Evolutionary conservation across 164 flowering plant species (phyloP).

Genomic region (Piper betle): DNA sequence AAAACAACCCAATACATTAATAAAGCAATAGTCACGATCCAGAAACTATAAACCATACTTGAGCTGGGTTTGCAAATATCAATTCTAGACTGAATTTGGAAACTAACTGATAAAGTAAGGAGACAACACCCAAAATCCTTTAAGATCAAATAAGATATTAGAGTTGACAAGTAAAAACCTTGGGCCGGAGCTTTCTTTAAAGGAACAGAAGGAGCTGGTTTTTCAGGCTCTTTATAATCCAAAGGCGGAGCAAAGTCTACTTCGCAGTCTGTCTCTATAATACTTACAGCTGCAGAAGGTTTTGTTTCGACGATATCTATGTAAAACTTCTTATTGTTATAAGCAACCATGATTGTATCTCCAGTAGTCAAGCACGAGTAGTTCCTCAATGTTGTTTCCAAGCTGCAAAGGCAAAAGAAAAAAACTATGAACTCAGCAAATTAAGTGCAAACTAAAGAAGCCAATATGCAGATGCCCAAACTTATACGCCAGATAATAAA

Average conservation of each 20-base stretch:
- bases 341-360: slow-evolving; percentile 90
- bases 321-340: slow-evolving; percentile 81
- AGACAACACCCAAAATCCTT: background rate
- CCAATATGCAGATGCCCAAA: background rate
- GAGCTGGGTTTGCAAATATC: background rate
- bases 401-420: slow-evolving; percentile 31
- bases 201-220: slow-evolving; percentile 29
- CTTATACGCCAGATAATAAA: background rate
- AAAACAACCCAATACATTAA: background rate
- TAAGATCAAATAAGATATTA: background rate
- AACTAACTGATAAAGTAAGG: background rate
- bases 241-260: slow-evolving; percentile 98
- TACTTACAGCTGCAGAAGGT: slow-evolving; percentile 75
- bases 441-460: background rate
- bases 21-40: background rate
- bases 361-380: slow-evolving; percentile 91
- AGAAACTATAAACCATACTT: no score
- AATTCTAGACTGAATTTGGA: background rate
- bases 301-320: slow-evolving; percentile 82
- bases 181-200: slow-evolving; percentile 34
- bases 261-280: slow-evolving; percentile 95
- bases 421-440: background rate
- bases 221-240: slow-evolving; percentile 87
- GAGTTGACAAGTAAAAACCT: slow-evolving; percentile 25
- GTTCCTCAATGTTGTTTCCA: slow-evolving; percentile 88